Conservation (phyloP, 2,329 filamentous ascomycete genomes). For the Claviceps paspali region DNA sequence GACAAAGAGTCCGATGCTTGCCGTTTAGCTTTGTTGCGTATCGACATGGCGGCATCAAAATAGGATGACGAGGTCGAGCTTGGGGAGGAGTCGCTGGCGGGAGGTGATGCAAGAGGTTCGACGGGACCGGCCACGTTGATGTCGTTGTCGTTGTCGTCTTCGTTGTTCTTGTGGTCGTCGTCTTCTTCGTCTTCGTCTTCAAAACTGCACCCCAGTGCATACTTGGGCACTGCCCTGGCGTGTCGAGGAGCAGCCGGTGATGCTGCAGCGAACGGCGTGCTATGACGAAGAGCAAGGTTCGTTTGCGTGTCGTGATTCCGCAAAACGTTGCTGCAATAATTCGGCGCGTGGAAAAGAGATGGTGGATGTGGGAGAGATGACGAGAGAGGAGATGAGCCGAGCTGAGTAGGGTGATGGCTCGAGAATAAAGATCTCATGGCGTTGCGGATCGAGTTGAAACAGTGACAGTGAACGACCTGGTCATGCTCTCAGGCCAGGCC, state of each 20-base stretch:
- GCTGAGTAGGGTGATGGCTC: neutral
- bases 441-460: conserved; percentile 1
- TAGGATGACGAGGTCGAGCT: conserved; percentile 7
- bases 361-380: neutral
- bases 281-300: conserved; percentile 1
- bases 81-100: conserved; percentile 1
- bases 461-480: neutral
- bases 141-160: neutral
- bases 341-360: no score
- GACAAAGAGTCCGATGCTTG: conserved; percentile 12
- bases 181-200: neutral
- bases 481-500: no score
- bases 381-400: neutral
- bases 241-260: neutral
- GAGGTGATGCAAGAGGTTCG: neutral
- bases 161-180: conserved; percentile 1
- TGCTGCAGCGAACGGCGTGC: neutral
- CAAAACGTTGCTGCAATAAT: no score
- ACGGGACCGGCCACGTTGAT: conserved; percentile 1
- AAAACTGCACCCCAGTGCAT: conserved; percentile 2
- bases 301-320: no score
- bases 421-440: conserved; percentile 8
- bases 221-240: neutral
- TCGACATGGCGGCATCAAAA: conserved; percentile 19
- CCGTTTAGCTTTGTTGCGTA: conserved; percentile 17